Percentiles rank a stretch among this genome's conserved stretches.
These are phyloP conservation scores for Camelina hispida DNA, from an alignment of 345 rosid genomes.

Conservation along the genomic window DNA sequence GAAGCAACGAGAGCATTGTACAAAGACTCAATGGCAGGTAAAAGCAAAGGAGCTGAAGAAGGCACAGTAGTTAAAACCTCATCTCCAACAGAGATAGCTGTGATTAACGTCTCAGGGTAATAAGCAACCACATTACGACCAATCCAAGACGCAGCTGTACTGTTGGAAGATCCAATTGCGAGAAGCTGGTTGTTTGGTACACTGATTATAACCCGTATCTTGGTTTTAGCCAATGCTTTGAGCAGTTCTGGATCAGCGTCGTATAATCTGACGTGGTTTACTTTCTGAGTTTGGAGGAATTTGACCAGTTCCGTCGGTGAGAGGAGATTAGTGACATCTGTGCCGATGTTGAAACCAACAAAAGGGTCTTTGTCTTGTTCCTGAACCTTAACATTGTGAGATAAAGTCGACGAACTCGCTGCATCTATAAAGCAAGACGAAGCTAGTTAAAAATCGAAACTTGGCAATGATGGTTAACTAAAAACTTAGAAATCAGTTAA, in stretches of 20 bases:
- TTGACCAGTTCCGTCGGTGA: constrained; percentile 61
- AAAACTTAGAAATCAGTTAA: neutral
- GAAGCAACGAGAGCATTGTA: constrained; percentile 91
- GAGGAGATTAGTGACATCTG: constrained; percentile 65
- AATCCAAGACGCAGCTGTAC: constrained; percentile 90
- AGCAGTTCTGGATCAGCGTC: constrained; percentile 86
- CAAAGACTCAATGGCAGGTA: constrained; percentile 85
- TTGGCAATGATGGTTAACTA: constrained; percentile 6
- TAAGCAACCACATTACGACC: constrained; percentile 77
- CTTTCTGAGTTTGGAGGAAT: constrained; percentile 71
- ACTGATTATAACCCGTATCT: constrained; percentile 83
- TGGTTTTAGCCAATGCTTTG: constrained; percentile 78
- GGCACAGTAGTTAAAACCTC: constrained; percentile 94
- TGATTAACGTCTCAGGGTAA: constrained; percentile 77
- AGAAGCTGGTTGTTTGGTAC: constrained; percentile 96
- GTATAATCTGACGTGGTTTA: constrained; percentile 75
- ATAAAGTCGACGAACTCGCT: constrained; percentile 46
- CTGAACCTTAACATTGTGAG: constrained; percentile 31
- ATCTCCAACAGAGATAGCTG: constrained; percentile 84
- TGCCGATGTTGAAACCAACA: constrained; percentile 85
- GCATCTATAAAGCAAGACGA: constrained; percentile 5
- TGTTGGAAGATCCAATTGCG: constrained; percentile 87
- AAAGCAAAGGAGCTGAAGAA: constrained; percentile 75
- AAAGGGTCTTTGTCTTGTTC: constrained; percentile 69
- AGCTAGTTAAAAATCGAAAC: constrained; percentile 21